Base-by-base conservation (phyloP, 805 yeast species). In the Zygosaccharomyces lentus region DNA sequence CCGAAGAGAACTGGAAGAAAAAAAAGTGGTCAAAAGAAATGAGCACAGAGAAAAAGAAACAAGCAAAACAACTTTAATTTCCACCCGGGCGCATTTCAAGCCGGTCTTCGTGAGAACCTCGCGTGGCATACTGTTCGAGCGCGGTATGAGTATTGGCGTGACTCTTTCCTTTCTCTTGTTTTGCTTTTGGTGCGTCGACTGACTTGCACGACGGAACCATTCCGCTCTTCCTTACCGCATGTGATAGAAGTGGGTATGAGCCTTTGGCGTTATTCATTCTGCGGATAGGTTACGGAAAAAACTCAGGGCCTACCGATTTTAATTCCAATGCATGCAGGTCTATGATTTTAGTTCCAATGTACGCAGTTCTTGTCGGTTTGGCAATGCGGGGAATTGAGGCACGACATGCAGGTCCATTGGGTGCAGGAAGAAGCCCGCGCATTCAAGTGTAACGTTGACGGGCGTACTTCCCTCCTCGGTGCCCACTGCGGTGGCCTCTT, bases 1-100 rank as follows among this genome's bases (percentile, higher is more conserved):
- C 53, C 4, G 35, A 41, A 16, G 12, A 46, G 6, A 52, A 54
- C 34, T 35, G 45, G 32, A 36, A 30, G n/a, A 19, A 17, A 37
- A 5, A 21, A 17, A 6, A 7, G 15, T 46, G 6, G 24, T 24
- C 25, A 36, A 30, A 10, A 17, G 38, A 34, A 12, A 36, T 17
- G 38, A 35, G 9, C 16, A 23, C 21, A 35, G 37, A 29, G 29
- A 37, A 30, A 43, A 6, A 13, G 13, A 35, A 16, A 26, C 19
- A 16, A 15, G 9, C 7, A 6, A 30, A 29, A 8, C 24, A 21
- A 19, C 30, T 21, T 19, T 19, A n/a, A 12, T 31, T 19, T 19
- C 12, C 19, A 13, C 35, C 31, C n/a, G n/a, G 24, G 31, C 15
- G 19, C 13, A 23, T 19, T 41, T 34, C 17, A 3, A 21, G 27